phyloP scores from a whole-genome alignment of 2,329 filamentous ascomycete species.

The Neofusicoccum sp. region DNA sequence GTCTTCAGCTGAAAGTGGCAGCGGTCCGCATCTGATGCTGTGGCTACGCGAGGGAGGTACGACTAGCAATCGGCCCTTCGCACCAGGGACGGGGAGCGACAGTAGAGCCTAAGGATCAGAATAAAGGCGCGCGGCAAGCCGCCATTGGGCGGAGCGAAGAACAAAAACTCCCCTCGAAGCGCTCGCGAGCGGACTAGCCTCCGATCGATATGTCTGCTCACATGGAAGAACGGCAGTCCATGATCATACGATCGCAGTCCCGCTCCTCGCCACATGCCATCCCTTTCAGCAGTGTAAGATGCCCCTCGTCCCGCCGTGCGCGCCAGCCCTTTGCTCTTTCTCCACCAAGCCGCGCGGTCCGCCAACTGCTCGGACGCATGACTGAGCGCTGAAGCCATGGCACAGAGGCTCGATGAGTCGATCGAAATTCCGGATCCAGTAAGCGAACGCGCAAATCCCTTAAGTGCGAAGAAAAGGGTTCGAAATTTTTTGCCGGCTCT shows the following conservation, averaged over 20 bases:
- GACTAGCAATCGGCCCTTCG: neutral
- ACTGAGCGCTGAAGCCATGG: neutral
- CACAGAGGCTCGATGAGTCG: neutral
- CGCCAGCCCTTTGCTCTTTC: no score
- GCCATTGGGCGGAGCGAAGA: neutral
- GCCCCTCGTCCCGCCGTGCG: no score
- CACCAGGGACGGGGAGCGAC: neutral
- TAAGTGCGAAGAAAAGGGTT: constrained; percentile 2
- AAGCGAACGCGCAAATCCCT: constrained; percentile 6
- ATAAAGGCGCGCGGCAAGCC: neutral
- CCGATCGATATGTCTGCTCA: neutral
- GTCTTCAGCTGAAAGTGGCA: neutral
- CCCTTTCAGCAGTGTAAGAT: neutral
- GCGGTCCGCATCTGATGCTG: no score
- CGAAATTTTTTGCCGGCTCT: neutral
- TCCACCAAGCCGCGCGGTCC: no score
- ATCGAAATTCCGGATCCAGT: constrained; percentile 16
- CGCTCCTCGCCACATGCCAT: neutral
- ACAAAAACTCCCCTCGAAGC: neutral
- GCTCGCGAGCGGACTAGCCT: neutral
- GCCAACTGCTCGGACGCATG: no score
- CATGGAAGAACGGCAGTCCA: neutral
- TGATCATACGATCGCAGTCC: neutral
- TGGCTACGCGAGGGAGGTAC: no score
- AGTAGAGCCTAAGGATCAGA: neutral